A percentile compares a stretch with the other conserved stretches of the same genome.
Conservation (phyloP, 257 asterid species). For the Ligustrum vulgare region DNA sequence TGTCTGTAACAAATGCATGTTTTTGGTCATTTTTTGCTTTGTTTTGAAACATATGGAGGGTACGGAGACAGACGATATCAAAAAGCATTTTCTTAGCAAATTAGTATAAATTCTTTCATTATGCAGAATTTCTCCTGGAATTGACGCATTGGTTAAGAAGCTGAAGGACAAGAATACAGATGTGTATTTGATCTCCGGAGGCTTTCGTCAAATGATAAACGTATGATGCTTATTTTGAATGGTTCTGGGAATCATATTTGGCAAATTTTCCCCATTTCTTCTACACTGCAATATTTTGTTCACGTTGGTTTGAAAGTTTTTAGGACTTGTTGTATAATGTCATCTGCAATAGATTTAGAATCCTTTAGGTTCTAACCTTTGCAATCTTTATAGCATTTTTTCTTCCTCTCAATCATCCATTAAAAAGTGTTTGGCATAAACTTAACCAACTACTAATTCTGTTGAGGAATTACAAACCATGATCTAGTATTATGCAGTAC, state of each 20-base stretch:
- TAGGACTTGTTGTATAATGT: neutral
- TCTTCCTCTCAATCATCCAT: neutral
- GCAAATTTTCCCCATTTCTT: neutral
- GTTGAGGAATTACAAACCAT: neutral
- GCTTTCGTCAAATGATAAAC: slow-evolving; percentile 95
- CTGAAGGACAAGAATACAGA: slow-evolving; percentile 52
- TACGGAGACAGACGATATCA: too few species aligned
- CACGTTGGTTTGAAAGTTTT: too few species aligned
- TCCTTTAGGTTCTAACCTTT: neutral
- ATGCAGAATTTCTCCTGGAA: slow-evolving; percentile 86
- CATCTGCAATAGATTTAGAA: neutral
- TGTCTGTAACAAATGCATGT: neutral
- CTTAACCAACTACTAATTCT: neutral
- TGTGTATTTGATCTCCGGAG: slow-evolving; percentile 86
- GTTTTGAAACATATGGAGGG: too few species aligned
- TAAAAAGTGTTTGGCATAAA: too few species aligned
- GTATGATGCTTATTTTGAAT: slow-evolving; percentile 42
- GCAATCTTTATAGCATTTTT: neutral
- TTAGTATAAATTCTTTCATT: too few species aligned
- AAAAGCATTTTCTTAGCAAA: too few species aligned
- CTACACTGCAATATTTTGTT: neutral
- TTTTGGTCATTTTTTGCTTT: too few species aligned
- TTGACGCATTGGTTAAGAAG: slow-evolving; percentile 72
- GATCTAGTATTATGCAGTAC: too few species aligned
- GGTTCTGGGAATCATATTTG: neutral